Percentiles rank a stretch among this genome's conserved stretches.
phyloP scores from a whole-genome alignment of 1,284 basidiomycete species.

The Porogramme epimiltina region DNA sequence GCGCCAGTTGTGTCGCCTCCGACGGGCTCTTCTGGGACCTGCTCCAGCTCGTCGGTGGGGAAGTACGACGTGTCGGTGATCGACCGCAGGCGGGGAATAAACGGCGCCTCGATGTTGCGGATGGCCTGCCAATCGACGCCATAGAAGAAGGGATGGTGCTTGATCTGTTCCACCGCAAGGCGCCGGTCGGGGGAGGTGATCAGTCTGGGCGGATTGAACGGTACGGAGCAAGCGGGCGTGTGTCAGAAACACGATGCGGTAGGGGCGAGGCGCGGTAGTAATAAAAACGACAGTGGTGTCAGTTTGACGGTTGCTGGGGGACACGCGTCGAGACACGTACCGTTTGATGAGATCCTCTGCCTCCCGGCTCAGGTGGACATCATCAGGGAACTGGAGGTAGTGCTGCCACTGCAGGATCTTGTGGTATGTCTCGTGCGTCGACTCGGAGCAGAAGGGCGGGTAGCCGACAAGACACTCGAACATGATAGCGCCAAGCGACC shows the following conservation, averaged over 20 bases:
- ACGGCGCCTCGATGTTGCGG: slow-evolving; percentile 93
- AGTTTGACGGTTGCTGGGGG: neutral
- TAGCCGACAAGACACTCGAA: slow-evolving; percentile 98
- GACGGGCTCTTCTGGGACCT: slow-evolving; percentile 76
- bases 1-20: slow-evolving; percentile 71
- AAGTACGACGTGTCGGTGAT: slow-evolving; percentile 97
- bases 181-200: slow-evolving; percentile 86
- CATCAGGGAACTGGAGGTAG: slow-evolving; percentile 93
- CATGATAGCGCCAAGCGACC: slow-evolving; percentile 97
- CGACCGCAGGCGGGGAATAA: slow-evolving; percentile 90
- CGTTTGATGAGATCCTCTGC: slow-evolving; percentile 89
- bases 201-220: slow-evolving; percentile 47
- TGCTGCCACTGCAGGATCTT: slow-evolving; percentile 97
- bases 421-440: slow-evolving; percentile 97
- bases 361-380: slow-evolving; percentile 92
- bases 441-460: slow-evolving; percentile 97
- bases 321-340: slow-evolving; percentile 40
- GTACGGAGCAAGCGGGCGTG: neutral
- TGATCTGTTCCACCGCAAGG: slow-evolving; percentile 86
- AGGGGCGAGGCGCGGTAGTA: too few relatives aligned
- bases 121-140: slow-evolving; percentile 95
- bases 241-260: slow-evolving; percentile 5
- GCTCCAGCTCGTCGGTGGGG: slow-evolving; percentile 93
- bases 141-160: slow-evolving; percentile 94
- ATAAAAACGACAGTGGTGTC: neutral